phyloP scores from a whole-genome alignment of 2,329 filamentous ascomycete species.

The Fusarium euwallaceae region DNA sequence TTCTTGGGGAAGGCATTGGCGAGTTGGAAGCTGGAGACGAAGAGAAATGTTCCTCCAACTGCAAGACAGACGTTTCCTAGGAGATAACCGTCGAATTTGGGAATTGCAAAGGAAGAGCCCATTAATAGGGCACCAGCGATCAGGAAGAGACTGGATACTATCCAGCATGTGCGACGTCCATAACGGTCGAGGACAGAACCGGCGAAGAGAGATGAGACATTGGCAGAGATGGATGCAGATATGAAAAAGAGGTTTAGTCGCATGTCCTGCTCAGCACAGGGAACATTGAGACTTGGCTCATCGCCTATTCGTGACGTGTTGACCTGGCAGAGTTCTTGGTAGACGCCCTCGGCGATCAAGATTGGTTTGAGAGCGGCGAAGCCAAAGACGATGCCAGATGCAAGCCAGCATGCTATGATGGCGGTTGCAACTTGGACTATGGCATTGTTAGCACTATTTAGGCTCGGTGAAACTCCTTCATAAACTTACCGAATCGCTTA shows the following conservation, averaged over 20 bases:
- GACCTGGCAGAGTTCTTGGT: constrained; percentile 70
- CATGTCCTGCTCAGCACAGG: constrained; percentile 64
- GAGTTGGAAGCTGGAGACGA: constrained; percentile 84
- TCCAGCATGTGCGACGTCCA: constrained; percentile 80
- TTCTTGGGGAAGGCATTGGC: constrained; percentile 83
- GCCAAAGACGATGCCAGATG: constrained; percentile 84
- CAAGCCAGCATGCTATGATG: constrained; percentile 80
- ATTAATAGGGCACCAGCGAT: constrained; percentile 78
- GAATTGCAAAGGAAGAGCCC: constrained; percentile 73
- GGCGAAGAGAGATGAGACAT: constrained; percentile 85
- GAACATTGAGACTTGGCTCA: constrained; percentile 47
- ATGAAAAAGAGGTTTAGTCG: constrained; percentile 91
- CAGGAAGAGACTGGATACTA: constrained; percentile 78
- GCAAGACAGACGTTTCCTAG: constrained; percentile 80
- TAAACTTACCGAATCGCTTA: constrained; percentile 43
- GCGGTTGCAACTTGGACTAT: constrained; percentile 75
- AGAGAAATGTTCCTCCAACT: constrained; percentile 82
- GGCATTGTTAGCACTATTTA: neutral
- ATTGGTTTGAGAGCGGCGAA: constrained; percentile 87
- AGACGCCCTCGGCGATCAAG: constrained; percentile 79
- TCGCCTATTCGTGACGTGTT: constrained; percentile 18
- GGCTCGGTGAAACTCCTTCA: neutral
- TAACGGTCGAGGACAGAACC: constrained; percentile 86
- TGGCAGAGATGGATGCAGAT: constrained; percentile 86
- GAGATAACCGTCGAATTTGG: constrained; percentile 78